Evolutionary conservation across 768 basidiomycete species (phyloP).

Genomic region (Auricularia sp.): DNA sequence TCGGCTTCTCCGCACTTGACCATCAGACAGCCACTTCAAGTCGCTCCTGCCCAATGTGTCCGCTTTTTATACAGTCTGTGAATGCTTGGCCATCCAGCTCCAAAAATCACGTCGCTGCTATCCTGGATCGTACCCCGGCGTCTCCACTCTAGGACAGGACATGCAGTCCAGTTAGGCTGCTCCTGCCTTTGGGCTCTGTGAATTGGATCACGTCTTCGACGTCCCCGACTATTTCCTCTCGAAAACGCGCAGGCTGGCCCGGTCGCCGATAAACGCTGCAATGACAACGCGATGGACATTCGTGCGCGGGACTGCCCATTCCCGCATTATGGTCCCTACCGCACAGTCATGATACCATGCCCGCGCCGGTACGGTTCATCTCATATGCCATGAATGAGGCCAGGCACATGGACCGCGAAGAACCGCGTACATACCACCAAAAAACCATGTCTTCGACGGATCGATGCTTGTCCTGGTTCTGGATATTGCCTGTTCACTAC

Average conservation of each 20-base stretch:
- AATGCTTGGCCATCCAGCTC: no score
- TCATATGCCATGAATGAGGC: conserved; percentile 34
- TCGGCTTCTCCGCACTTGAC: not conserved
- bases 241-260: conserved; percentile 52
- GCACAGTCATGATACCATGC: conserved; percentile 62
- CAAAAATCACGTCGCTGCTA: no score
- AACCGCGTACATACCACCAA: conserved; percentile 39
- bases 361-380: conserved; percentile 51
- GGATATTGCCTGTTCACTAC: conserved; percentile 13
- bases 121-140: no score
- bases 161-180: conserved; percentile 10
- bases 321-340: conserved; percentile 38
- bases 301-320: conserved; percentile 65
- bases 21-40: not conserved
- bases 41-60: no score
- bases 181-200: conserved; percentile 23
- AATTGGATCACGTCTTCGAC: conserved; percentile 30
- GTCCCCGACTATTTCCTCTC: conserved; percentile 39
- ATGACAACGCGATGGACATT: conserved; percentile 36
- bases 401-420: not conserved
- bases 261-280: conserved; percentile 41
- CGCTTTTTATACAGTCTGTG: no score
- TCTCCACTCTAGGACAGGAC: conserved; percentile 18
- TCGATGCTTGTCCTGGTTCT: conserved; percentile 39
- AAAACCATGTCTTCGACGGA: conserved; percentile 45